These are phyloP conservation scores for Prototheca wickerhamii DNA, from an alignment of 163 green algal species.

Conservation along the genomic window DNA sequence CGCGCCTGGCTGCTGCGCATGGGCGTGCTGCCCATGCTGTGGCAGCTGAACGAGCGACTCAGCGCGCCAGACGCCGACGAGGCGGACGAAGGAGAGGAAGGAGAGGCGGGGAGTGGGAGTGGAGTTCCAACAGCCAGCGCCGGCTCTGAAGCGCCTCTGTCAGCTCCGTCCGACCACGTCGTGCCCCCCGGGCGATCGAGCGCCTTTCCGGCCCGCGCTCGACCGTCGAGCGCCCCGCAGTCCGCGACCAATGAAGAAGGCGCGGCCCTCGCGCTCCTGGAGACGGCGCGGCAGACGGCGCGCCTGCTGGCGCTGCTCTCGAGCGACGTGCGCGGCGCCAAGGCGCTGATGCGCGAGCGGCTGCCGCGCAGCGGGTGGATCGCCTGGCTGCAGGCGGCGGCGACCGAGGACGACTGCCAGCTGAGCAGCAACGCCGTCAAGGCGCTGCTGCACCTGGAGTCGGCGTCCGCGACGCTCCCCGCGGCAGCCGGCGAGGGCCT, in stretches of 20 bases:
- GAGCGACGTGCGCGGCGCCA: conserved; percentile 21
- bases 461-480: conserved; percentile 10
- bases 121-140: no score
- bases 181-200: background rate
- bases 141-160: no score
- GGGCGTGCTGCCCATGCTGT: conserved; percentile 51
- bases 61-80: no score
- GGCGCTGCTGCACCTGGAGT: conserved; percentile 59
- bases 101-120: conserved; percentile 6
- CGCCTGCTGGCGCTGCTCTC: conserved; percentile 52
- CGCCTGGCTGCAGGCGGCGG: conserved; percentile 37
- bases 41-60: conserved; percentile 44
- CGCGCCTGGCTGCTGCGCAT: conserved; percentile 49
- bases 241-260: background rate
- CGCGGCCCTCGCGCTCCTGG: background rate
- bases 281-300: conserved; percentile 27
- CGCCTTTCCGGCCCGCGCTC: background rate
- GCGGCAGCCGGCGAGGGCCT: background rate
- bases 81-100: background rate
- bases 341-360: conserved; percentile 8
- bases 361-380: conserved; percentile 21
- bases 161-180: background rate
- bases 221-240: background rate
- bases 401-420: conserved; percentile 42
- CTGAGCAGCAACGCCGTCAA: conserved; percentile 50